phyloP scores from a whole-genome alignment of 1,139 yeast genomes.

The Sugiyamaella sp. region DNA sequence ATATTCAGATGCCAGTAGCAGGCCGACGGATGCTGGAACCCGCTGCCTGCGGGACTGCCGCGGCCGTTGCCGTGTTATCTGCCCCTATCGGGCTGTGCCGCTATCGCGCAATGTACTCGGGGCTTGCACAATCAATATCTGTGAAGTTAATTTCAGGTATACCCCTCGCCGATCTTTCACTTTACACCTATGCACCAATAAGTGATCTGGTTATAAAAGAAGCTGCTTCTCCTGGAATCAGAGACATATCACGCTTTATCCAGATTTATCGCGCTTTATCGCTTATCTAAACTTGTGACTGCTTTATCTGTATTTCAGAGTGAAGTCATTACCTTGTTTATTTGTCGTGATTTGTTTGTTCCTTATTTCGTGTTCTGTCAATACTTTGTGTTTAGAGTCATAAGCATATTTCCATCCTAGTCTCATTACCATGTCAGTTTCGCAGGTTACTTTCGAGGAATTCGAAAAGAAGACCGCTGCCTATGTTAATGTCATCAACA shows the following conservation, averaged over 20 bases:
- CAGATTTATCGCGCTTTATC: neutral
- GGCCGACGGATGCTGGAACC: too few relatives aligned
- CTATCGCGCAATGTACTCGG: constrained; percentile 1
- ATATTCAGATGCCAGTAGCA: too few relatives aligned
- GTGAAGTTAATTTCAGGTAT: neutral
- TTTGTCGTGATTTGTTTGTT: too few relatives aligned
- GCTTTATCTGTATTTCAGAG: neutral
- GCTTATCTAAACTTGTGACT: neutral
- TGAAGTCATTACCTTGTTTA: neutral
- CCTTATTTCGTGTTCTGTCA: neutral
- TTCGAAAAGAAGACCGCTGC: constrained; percentile 31
- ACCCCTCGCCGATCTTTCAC: constrained; percentile 1
- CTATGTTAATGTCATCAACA: constrained; percentile 67
- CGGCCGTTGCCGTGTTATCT: neutral
- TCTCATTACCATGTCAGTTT: constrained; percentile 17
- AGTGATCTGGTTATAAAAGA: neutral
- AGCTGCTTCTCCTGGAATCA: neutral
- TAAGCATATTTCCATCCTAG: too few relatives aligned
- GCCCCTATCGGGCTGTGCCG: neutral
- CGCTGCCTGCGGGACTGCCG: neutral
- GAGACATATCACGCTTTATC: neutral
- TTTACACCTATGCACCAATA: neutral
- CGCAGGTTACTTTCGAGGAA: constrained; percentile 21
- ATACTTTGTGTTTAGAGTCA: neutral
- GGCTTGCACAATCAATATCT: neutral